phyloP scores from a whole-genome alignment of 306 rosid species.

The Sindora glabra region DNA sequence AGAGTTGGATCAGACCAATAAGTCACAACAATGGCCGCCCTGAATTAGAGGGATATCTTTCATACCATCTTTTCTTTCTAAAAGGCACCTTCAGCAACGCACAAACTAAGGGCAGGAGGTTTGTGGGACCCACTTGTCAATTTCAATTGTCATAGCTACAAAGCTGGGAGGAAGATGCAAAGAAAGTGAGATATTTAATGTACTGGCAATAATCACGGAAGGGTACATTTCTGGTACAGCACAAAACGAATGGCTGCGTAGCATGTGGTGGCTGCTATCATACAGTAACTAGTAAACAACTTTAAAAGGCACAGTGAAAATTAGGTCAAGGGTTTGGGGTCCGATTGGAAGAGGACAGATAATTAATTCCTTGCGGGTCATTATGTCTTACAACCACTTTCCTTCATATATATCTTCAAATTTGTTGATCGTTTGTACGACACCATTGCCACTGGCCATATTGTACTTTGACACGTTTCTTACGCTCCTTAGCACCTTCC shows the following conservation, averaged over 20 bases:
- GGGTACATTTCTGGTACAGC: conserved; percentile 24
- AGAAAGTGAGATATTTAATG: conserved; percentile 12
- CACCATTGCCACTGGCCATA: neutral
- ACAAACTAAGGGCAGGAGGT: no score
- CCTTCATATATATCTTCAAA: neutral
- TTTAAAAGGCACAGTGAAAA: conserved; percentile 26
- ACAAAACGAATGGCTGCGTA: neutral
- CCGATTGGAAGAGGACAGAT: no score
- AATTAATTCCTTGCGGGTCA: conserved; percentile 25
- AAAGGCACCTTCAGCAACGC: no score
- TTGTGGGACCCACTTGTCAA: no score
- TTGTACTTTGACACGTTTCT: conserved; percentile 2
- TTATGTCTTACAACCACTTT: conserved; percentile 6
- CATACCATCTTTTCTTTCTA: no score
- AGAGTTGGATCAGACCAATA: no score
- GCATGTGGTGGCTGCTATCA: neutral
- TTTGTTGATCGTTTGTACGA: no score
- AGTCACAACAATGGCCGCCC: no score
- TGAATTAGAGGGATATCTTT: no score
- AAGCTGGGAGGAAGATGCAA: neutral
- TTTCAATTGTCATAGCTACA: neutral
- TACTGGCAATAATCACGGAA: conserved; percentile 42
- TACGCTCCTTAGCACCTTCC: neutral
- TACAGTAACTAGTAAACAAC: neutral
- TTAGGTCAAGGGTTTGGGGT: conserved; percentile 35